These are phyloP conservation scores for Aspergillus egyptiacus DNA, from an alignment of 495 filamentous ascomycete species.

Conservation along the genomic window DNA sequence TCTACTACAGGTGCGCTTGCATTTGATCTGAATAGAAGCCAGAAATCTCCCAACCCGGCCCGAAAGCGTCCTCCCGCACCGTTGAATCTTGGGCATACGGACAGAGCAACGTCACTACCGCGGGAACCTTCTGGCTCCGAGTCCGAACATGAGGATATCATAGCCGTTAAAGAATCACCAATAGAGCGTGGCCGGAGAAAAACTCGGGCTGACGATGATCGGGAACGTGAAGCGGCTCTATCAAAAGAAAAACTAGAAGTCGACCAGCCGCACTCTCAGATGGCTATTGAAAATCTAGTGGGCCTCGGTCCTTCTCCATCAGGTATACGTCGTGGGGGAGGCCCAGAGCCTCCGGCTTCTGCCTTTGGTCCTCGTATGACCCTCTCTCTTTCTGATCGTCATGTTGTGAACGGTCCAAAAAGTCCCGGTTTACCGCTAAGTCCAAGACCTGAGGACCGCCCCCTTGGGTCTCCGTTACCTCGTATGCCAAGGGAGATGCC, in stretches of 20 bases:
- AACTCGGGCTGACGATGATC: conserved; percentile 84
- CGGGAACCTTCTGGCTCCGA: conserved; percentile 57
- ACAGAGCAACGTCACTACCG: conserved; percentile 36
- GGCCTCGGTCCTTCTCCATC: conserved; percentile 7
- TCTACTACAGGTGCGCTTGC: too few species aligned
- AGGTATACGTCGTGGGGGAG: conserved; percentile 22
- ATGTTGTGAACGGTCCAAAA: conserved; percentile 52
- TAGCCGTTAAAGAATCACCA: conserved; percentile 58
- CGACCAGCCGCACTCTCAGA: conserved; percentile 1
- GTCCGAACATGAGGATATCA: conserved; percentile 77
- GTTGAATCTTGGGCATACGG: conserved; percentile 56
- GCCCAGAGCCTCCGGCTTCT: conserved; percentile 31
- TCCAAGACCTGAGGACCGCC: conserved; percentile 74
- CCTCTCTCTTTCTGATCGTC: conserved; percentile 23
- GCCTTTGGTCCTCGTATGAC: conserved; percentile 30
- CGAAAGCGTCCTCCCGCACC: conserved; percentile 83
- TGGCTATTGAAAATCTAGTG: neutral
- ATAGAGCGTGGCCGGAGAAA: conserved; percentile 71
- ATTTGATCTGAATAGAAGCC: conserved; percentile 16
- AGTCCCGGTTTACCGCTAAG: conserved; percentile 87
- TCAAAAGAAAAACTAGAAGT: conserved; percentile 46
- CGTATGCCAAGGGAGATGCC: conserved; percentile 51
- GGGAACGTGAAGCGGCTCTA: conserved; percentile 62
- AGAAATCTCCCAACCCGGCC: conserved; percentile 46
- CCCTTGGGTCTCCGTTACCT: conserved; percentile 65